Evolutionary conservation across 139 green algal species (phyloP), one percentile per base, ranked within the genome.

Genomic region (Haematococcus sp.): DNA sequence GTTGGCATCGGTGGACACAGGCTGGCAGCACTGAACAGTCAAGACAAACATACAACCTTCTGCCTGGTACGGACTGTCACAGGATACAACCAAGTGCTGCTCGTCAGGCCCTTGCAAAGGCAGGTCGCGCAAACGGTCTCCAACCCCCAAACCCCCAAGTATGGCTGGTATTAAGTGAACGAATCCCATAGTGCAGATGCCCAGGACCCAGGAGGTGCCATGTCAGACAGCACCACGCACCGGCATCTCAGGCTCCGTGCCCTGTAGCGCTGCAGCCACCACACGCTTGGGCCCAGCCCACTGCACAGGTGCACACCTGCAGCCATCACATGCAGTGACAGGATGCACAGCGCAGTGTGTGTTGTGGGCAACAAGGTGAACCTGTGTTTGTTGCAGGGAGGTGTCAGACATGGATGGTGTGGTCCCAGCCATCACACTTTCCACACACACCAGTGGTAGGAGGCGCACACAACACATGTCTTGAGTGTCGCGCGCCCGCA

Each of bases 231-330:
- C 56, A 3, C 22, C n/a, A 28, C 11, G 23, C 40, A 49, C 64
- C 35, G 70, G 59, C 64, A 74, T 32, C 51, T 64, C 27, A 2
- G 54, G 54, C 35, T 79, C 73, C 1, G 2, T 30, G 34, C 25
- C 25, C 7, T 28, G 54, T 9, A 82, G 17, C 0, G 65, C 46
- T 23, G 77, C 59, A 0, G 75, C 63, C 27, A 83, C 78, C 51
- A 88, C 58, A 2, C 87, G 84, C 65, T 81, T 82, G 5, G 85
- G 83, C 0, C 90, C 88, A 32, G 82, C 34, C 54, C 71, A 81
- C 73, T 86, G 83, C 9, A 83, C 19, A 16, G 76, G 77, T 31
- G 71, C 82, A 52, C 75, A 84, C 40, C 56, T 55, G 54, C 49
- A 64, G n/a, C n/a, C n/a, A n/a, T n/a, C n/a, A n/a, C n/a, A n/a